These are phyloP conservation scores for Brachypodium distachyon DNA, from an alignment of 202 grass and related monocot species.

Conservation along the genomic window DNA sequence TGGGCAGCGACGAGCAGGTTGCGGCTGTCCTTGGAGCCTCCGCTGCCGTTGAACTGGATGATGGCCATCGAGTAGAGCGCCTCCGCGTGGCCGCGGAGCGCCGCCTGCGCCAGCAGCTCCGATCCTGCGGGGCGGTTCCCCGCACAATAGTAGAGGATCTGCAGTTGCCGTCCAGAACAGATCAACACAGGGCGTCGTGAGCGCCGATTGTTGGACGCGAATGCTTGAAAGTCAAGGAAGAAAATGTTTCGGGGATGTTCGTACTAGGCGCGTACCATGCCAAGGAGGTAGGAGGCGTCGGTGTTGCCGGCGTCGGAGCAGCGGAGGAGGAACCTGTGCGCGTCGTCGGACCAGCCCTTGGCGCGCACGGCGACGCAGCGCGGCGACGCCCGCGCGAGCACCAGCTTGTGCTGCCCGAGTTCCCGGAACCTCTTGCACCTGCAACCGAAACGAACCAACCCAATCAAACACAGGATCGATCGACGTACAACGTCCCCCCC, in stretches of 20 bases:
- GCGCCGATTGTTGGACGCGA: background rate
- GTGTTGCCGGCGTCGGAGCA: slow-evolving; percentile 33
- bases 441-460: background rate
- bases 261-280: slow-evolving; percentile 36
- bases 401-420: slow-evolving; percentile 17
- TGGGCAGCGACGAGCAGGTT: slow-evolving; percentile 23
- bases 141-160: slow-evolving; percentile 51
- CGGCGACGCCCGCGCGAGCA: slow-evolving; percentile 12
- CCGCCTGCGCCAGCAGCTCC: slow-evolving; percentile 29
- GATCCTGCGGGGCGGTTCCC: slow-evolving; percentile 5
- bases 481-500: too few relatives aligned
- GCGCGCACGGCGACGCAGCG: slow-evolving; percentile 18
- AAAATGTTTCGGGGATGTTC: background rate
- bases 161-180: background rate
- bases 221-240: background rate
- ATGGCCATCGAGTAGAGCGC: slow-evolving; percentile 40
- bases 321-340: slow-evolving; percentile 25
- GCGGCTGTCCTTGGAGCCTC: slow-evolving; percentile 13
- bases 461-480: background rate
- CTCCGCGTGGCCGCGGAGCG: slow-evolving; percentile 9
- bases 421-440: slow-evolving; percentile 39
- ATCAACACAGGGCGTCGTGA: background rate
- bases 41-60: slow-evolving; percentile 50
- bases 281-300: slow-evolving; percentile 45
- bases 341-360: slow-evolving; percentile 14